Conservation (phyloP, 2,329 filamentous ascomycete genomes). For the Bipolaris zeicola region DNA sequence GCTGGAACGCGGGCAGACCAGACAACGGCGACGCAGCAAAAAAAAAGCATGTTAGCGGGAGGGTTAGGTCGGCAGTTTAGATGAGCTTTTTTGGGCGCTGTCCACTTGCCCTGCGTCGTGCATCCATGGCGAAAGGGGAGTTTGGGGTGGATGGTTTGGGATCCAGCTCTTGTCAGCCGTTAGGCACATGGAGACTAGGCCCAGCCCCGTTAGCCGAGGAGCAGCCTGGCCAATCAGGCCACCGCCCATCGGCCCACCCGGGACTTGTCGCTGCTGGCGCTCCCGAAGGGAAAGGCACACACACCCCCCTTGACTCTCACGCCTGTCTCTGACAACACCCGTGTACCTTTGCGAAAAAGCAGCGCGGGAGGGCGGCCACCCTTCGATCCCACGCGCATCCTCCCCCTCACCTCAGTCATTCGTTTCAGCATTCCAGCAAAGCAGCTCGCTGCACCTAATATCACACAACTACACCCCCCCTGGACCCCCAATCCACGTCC, state of each 20-base stretch:
- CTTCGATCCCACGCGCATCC: conserved; percentile 20
- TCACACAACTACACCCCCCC: conserved; percentile 10
- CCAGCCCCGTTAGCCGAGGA: conserved; percentile 6
- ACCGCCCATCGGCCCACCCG: conserved; percentile 2
- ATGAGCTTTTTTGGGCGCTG: no score
- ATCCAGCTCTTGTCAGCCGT: conserved; percentile 3
- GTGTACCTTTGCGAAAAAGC: conserved; percentile 15
- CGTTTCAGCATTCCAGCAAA: conserved; percentile 37
- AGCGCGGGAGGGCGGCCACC: conserved; percentile 24
- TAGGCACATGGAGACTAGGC: background rate
- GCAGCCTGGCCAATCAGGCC: conserved; percentile 18
- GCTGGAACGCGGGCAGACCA: conserved; percentile 1
- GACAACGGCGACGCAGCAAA: conserved; percentile 2
- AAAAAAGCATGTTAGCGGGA: background rate
- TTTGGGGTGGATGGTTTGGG: conserved; percentile 1
- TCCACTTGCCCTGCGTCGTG: no score
- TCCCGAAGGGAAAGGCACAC: background rate
- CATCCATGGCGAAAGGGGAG: conserved; percentile 1
- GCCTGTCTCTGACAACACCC: conserved; percentile 21
- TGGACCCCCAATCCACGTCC: conserved; percentile 4
- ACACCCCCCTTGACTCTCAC: conserved; percentile 18
- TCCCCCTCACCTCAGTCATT: conserved; percentile 47
- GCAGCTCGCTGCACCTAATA: conserved; percentile 23
- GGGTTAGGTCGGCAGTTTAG: background rate
- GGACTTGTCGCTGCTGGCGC: background rate